phyloP scores from a whole-genome alignment of 495 filamentous ascomycete genomes.

The Hypoxylon rickii region DNA sequence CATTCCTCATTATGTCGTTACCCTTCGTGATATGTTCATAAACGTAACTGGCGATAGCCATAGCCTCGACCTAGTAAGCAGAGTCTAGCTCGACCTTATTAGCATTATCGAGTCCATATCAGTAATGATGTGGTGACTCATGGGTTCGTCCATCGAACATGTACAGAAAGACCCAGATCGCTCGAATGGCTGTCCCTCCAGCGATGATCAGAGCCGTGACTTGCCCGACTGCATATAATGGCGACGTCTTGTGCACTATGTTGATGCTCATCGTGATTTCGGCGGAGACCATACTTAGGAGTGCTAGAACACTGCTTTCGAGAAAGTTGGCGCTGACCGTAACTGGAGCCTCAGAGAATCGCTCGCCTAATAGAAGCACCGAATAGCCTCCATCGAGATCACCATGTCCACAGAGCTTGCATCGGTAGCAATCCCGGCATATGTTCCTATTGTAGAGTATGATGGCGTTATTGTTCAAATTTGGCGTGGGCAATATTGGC shows the following conservation, averaged over 20 bases:
- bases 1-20: too few relatives aligned
- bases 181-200: slow-evolving; percentile 20
- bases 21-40: too few relatives aligned
- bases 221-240: slow-evolving; percentile 27
- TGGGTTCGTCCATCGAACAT: slow-evolving; percentile 8
- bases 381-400: background rate
- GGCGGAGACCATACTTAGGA: slow-evolving; percentile 19
- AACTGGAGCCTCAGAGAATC: slow-evolving; percentile 5
- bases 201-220: slow-evolving; percentile 29
- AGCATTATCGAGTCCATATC: background rate
- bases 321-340: slow-evolving; percentile 19
- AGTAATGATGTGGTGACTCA: background rate
- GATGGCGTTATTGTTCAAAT: background rate
- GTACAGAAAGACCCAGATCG: slow-evolving; percentile 27
- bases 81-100: background rate
- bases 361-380: slow-evolving; percentile 2
- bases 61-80: too few relatives aligned
- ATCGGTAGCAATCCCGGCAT: slow-evolving; percentile 6
- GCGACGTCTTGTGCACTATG: slow-evolving; percentile 9
- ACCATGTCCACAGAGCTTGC: slow-evolving; percentile 7
- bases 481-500: slow-evolving; percentile 3
- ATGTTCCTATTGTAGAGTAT: background rate
- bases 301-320: slow-evolving; percentile 21
- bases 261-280: slow-evolving; percentile 26
- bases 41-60: too few relatives aligned